Conservation (phyloP, 164 flowering plant genomes). For the Saururus chinensis region DNA sequence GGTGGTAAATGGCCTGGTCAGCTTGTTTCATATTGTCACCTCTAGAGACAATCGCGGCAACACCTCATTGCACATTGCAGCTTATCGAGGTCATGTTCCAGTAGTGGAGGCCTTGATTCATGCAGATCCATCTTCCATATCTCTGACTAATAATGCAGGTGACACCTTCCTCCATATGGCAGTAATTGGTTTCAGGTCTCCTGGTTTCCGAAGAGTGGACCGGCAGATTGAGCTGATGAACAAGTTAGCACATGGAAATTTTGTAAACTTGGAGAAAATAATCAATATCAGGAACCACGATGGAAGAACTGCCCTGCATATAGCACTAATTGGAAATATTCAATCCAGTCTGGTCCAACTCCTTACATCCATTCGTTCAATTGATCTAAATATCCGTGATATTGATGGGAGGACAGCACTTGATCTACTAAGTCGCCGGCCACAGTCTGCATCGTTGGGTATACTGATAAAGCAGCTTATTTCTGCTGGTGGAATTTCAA, state of each 20-base stretch:
- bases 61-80: constrained; percentile 70
- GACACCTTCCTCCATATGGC: constrained; percentile 88
- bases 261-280: constrained; percentile 35
- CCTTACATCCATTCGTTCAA: constrained; percentile 49
- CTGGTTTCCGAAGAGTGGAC: constrained; percentile 72
- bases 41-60: constrained; percentile 65
- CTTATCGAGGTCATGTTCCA: constrained; percentile 59
- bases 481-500: constrained; percentile 73
- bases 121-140: constrained; percentile 33
- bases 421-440: constrained; percentile 63
- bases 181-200: constrained; percentile 68
- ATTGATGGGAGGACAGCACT: constrained; percentile 60
- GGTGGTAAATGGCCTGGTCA: constrained; percentile 61
- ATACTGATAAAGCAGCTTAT: constrained; percentile 56
- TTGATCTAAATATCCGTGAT: constrained; percentile 56
- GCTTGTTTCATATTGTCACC: constrained; percentile 40
- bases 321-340: constrained; percentile 64
- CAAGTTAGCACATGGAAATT: constrained; percentile 33
- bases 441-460: constrained; percentile 58
- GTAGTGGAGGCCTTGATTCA: constrained; percentile 44
- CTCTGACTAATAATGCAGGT: constrained; percentile 46
- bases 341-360: constrained; percentile 62
- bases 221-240: constrained; percentile 65
- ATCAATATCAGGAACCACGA: constrained; percentile 60
- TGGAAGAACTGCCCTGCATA: constrained; percentile 82